Conservation (phyloP, 2,329 filamentous ascomycete species). For the Cordyceps javanica region DNA sequence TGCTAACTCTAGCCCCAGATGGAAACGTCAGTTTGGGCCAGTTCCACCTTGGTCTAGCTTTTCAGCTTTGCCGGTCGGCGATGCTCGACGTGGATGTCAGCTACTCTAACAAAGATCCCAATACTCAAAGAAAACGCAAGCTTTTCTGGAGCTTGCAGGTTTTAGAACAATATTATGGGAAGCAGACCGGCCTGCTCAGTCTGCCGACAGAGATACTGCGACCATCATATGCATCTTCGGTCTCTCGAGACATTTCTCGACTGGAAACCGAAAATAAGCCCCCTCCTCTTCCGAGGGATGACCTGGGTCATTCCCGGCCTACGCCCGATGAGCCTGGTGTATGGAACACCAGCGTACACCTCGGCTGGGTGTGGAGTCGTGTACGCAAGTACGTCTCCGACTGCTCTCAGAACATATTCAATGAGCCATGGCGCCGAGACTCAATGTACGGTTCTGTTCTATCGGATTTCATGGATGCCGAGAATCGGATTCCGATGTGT, state of each 20-base stretch:
- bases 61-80: constrained; percentile 44
- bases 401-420: constrained; percentile 39
- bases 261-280: constrained; percentile 26
- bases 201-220: constrained; percentile 36
- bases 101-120: constrained; percentile 30
- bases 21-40: constrained; percentile 42
- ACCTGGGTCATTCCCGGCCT: constrained; percentile 32
- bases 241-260: constrained; percentile 17
- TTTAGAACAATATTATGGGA: constrained; percentile 44
- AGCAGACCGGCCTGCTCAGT: constrained; percentile 37
- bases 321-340: constrained; percentile 37
- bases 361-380: constrained; percentile 46
- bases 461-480: constrained; percentile 45
- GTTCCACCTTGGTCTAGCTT: constrained; percentile 43
- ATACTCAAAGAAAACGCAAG: constrained; percentile 39
- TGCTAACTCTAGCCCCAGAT: constrained; percentile 27
- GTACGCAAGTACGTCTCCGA: constrained; percentile 41
- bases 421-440: constrained; percentile 46
- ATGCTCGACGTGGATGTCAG: constrained; percentile 38
- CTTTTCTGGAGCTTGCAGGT: constrained; percentile 47
- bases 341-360: constrained; percentile 43
- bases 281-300: constrained; percentile 38
- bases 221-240: constrained; percentile 23
- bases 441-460: constrained; percentile 45
- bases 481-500: constrained; percentile 42